These are phyloP conservation scores for Arxiozyma slooffiae DNA, from an alignment of 1,139 yeast genomes.

Conservation along the genomic window DNA sequence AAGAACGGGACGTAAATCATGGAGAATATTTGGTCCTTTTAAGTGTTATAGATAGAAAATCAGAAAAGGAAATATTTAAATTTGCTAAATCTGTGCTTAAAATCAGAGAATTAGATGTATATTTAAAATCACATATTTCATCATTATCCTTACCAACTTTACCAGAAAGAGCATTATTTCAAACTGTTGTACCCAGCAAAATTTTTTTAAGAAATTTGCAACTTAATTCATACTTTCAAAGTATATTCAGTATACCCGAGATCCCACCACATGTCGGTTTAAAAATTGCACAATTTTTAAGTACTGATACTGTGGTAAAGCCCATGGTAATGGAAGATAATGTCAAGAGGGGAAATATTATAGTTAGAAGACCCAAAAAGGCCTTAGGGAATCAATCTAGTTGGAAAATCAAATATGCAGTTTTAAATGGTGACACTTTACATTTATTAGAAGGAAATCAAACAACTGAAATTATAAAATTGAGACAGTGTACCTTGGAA, in stretches of 20 bases:
- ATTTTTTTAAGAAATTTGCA: constrained; percentile 51
- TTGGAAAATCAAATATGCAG: constrained; percentile 73
- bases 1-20: constrained; percentile 33
- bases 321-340: constrained; percentile 52
- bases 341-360: constrained; percentile 57
- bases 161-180: constrained; percentile 50
- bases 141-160: constrained; percentile 54
- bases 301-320: constrained; percentile 53
- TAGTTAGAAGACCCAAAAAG: constrained; percentile 47
- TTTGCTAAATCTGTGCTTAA: constrained; percentile 53
- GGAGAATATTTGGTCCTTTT: constrained; percentile 57
- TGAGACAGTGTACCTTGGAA: constrained; percentile 56
- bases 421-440: constrained; percentile 54
- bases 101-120: constrained; percentile 46
- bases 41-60: constrained; percentile 48
- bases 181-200: constrained; percentile 51
- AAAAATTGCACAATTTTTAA: constrained; percentile 54
- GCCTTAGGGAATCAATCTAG: constrained; percentile 42
- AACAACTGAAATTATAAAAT: constrained; percentile 46
- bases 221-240: constrained; percentile 52
- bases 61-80: constrained; percentile 63
- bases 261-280: constrained; percentile 48
- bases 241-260: constrained; percentile 49
- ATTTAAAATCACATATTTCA: constrained; percentile 43
- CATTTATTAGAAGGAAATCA: constrained; percentile 53